Evolutionary conservation across 2,329 filamentous ascomycete genomes (phyloP).

Genomic region (Geosmithia putterillii): DNA sequence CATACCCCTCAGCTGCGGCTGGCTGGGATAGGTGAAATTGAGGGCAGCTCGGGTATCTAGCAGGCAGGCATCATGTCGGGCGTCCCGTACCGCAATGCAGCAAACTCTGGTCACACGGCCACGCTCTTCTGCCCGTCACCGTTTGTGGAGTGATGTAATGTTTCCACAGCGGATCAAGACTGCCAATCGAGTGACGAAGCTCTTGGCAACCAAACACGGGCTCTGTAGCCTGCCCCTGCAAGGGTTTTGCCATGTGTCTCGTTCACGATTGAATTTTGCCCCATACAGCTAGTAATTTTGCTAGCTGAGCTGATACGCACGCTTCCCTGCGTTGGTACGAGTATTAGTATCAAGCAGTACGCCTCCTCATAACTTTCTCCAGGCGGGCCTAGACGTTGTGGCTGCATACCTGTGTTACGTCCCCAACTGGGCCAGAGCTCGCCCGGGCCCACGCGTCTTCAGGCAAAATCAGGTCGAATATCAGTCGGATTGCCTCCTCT

Average conservation of each 20-base stretch:
- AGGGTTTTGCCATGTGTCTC: background rate
- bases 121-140: background rate
- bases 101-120: background rate
- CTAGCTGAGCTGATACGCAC: background rate
- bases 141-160: background rate
- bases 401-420: too few relatives aligned
- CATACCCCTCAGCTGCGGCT: background rate
- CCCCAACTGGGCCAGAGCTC: too few relatives aligned
- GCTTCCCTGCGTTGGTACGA: too few relatives aligned
- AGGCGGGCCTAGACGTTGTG: too few relatives aligned
- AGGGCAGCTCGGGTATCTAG: slow-evolving; percentile 1
- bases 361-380: too few relatives aligned
- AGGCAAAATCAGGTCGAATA: too few relatives aligned
- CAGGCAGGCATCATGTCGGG: background rate
- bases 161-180: background rate
- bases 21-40: background rate
- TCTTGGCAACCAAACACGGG: background rate
- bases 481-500: too few relatives aligned
- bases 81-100: slow-evolving; percentile 2
- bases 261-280: background rate
- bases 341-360: too few relatives aligned
- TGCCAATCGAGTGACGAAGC: background rate
- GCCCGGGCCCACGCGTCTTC: too few relatives aligned
- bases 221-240: background rate
- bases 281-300: too few relatives aligned